These are phyloP conservation scores for Daphne laureola DNA, from an alignment of 441 rosid genomes.

Conservation along the genomic window DNA sequence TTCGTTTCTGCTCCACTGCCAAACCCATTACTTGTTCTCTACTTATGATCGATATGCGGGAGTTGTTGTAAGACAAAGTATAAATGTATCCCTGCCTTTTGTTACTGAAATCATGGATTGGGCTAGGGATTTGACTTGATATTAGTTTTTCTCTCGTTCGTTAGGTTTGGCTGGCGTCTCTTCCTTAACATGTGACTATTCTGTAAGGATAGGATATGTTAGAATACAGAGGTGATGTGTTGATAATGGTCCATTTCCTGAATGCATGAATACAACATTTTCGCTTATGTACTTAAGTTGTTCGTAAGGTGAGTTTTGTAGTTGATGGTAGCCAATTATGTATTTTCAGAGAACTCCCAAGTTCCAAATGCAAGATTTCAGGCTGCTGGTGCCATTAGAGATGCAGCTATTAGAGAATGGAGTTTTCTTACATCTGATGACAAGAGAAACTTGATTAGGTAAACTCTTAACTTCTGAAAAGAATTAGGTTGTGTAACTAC, in stretches of 20 bases:
- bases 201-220: too few species aligned
- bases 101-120: too few species aligned
- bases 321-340: conserved; percentile 15
- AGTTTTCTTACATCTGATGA: conserved; percentile 65
- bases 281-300: conserved; percentile 1
- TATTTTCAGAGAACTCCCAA: conserved; percentile 77
- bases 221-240: not conserved
- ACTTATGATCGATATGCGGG: too few species aligned
- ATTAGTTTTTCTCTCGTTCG: too few species aligned
- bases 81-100: too few species aligned
- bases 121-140: too few species aligned
- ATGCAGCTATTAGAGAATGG: conserved; percentile 98
- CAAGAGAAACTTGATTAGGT: conserved; percentile 77
- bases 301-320: conserved; percentile 5
- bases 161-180: too few species aligned
- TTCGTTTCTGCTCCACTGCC: too few species aligned
- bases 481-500: too few species aligned
- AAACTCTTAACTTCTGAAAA: not conserved
- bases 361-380: conserved; percentile 92
- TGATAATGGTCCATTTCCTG: not conserved
- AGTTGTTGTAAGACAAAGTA: too few species aligned
- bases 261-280: not conserved
- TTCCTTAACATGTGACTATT: too few species aligned
- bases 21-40: too few species aligned
- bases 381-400: conserved; percentile 91